phyloP scores from a whole-genome alignment of 495 filamentous ascomycete genomes.

The Oidiodendron maius region DNA sequence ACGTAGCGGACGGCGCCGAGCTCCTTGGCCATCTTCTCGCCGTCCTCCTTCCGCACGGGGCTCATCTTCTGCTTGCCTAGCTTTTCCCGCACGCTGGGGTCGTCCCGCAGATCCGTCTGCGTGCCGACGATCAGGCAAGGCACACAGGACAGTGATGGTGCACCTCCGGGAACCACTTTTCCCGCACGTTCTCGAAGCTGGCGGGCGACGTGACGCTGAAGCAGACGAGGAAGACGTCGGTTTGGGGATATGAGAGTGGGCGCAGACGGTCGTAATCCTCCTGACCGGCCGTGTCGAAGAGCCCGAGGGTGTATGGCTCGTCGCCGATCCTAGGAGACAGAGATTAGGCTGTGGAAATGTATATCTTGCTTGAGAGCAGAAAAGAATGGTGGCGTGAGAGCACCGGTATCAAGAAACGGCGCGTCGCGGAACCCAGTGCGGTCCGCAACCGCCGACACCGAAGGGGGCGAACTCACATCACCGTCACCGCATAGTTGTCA shows the following conservation, averaged over 20 bases:
- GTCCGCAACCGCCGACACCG: no score
- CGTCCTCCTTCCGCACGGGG: constrained; percentile 85
- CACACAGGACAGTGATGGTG: constrained; percentile 96
- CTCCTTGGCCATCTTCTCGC: constrained; percentile 94
- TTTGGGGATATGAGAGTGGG: constrained; percentile 95
- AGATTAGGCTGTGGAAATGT: constrained; percentile 2
- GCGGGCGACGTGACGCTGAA: constrained; percentile 98
- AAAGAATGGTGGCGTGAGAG: no score
- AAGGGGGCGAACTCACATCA: constrained; percentile 19
- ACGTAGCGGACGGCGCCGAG: constrained; percentile 96
- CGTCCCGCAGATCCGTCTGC: constrained; percentile 93
- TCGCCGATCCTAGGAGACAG: constrained; percentile 78
- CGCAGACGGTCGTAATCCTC: constrained; percentile 98
- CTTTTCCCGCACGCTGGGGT: constrained; percentile 83
- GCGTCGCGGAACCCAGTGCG: no score
- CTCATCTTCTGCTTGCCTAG: constrained; percentile 91
- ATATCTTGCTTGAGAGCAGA: no score
- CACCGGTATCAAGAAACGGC: background rate
- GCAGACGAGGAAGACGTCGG: constrained; percentile 97
- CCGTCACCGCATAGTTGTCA: constrained; percentile 97
- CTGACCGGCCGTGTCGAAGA: constrained; percentile 98
- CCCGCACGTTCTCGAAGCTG: constrained; percentile 97
- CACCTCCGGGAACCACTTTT: constrained; percentile 99
- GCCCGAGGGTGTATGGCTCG: constrained; percentile 93
- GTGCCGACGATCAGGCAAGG: constrained; percentile 98